A percentile compares a stretch with the other conserved stretches of the same genome.
Evolutionary conservation across 331 rosid species (phyloP).

Genomic region (Prunus yedoensis): DNA sequence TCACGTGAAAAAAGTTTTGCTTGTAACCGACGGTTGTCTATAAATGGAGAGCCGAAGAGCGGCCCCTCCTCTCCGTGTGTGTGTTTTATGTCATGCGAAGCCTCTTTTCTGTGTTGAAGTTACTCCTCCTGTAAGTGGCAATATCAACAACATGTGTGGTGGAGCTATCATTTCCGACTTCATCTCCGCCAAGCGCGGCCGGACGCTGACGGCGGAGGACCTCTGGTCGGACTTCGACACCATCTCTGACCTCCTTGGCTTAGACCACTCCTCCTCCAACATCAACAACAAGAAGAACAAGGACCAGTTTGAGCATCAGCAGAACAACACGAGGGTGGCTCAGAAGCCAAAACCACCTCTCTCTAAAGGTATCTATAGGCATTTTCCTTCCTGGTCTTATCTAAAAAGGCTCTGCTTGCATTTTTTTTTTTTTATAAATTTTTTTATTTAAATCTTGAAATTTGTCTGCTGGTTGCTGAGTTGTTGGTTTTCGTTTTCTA

Average conservation of each 20-base stretch:
- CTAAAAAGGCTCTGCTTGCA: background rate
- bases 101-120: background rate
- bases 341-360: constrained; percentile 7
- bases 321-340: background rate
- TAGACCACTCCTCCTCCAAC: constrained; percentile 15
- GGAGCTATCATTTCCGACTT: constrained; percentile 84
- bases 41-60: constrained; percentile 21
- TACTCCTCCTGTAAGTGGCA: background rate
- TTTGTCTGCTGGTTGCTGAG: background rate
- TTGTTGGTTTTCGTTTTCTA: no score
- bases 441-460: background rate
- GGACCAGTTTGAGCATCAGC: background rate
- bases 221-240: constrained; percentile 67
- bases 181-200: constrained; percentile 43
- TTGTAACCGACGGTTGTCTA: constrained; percentile 23
- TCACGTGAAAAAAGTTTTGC: background rate
- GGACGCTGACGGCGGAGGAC: constrained; percentile 33
- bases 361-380: constrained; percentile 19
- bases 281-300: background rate
- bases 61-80: background rate
- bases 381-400: background rate
- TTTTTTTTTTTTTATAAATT: background rate
- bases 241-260: constrained; percentile 59
- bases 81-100: background rate
- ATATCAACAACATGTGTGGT: constrained; percentile 70